A percentile compares a stretch with the other conserved stretches of the same genome.
Conservation (phyloP, 2,329 filamentous ascomycete genomes). For the Bipolaris bicolor region DNA sequence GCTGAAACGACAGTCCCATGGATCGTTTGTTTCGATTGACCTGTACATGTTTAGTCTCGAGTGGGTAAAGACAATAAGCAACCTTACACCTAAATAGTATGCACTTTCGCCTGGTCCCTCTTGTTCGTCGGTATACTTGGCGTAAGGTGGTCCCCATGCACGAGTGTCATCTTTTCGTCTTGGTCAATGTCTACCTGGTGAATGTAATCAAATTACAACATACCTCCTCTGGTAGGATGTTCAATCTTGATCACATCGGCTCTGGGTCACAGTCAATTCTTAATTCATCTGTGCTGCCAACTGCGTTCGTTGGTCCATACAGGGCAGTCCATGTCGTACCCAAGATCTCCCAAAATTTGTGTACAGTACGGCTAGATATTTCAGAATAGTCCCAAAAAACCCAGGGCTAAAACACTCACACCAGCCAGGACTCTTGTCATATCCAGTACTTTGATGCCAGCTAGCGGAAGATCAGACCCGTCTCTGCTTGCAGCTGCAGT, state of each 20-base stretch:
- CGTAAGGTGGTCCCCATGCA: slow-evolving; percentile 96
- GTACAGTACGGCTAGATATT: slow-evolving; percentile 84
- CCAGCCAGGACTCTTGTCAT: slow-evolving; percentile 97
- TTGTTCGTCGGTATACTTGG: slow-evolving; percentile 68
- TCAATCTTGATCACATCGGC: slow-evolving; percentile 98
- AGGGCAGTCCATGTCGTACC: slow-evolving; percentile 63
- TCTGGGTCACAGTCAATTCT: slow-evolving; percentile 54
- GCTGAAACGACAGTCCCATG: slow-evolving; percentile 86
- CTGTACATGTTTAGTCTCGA: slow-evolving; percentile 52
- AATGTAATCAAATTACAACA: background rate
- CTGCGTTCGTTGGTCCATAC: slow-evolving; percentile 45
- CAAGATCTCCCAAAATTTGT: slow-evolving; percentile 93
- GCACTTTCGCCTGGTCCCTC: slow-evolving; percentile 85
- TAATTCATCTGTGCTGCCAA: slow-evolving; percentile 25
- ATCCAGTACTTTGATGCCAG: slow-evolving; percentile 87
- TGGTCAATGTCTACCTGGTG: background rate
- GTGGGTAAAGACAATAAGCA: background rate
- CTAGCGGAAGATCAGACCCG: slow-evolving; percentile 68
- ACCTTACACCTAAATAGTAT: slow-evolving; percentile 83
- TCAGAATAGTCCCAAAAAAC: slow-evolving; percentile 23
- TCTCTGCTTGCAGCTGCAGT: slow-evolving; percentile 48
- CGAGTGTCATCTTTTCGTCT: slow-evolving; percentile 79
- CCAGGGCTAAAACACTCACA: slow-evolving; percentile 60
- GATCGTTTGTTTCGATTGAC: slow-evolving; percentile 98
- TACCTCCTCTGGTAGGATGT: slow-evolving; percentile 67